Evolutionary conservation across 164 flowering plant genomes (phyloP).

Genomic region (Stephania cephalantha): DNA sequence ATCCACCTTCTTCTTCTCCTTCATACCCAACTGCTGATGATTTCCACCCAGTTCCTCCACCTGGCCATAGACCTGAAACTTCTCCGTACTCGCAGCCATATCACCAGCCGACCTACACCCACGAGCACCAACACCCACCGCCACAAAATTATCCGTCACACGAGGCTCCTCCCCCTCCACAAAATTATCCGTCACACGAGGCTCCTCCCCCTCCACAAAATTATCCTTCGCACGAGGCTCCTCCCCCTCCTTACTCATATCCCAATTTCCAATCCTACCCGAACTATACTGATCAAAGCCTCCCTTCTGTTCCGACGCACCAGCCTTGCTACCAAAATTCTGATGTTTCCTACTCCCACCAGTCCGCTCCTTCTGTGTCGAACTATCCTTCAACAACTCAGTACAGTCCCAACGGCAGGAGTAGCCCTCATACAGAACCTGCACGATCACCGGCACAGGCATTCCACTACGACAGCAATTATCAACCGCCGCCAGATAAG

Average conservation of each 20-base stretch:
- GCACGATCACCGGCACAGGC: constrained; percentile 17
- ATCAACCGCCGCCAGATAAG: constrained; percentile 79
- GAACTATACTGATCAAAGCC: constrained; percentile 63
- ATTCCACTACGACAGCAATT: constrained; percentile 63
- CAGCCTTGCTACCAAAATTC: constrained; percentile 58
- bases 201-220: constrained; percentile 17
- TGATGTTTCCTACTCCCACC: constrained; percentile 46
- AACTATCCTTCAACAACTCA: constrained; percentile 27
- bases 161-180: constrained; percentile 28
- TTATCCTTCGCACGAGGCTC: constrained; percentile 38
- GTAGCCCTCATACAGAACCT: constrained; percentile 35
- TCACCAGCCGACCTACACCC: constrained; percentile 39
- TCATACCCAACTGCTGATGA: constrained; percentile 41
- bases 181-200: constrained; percentile 46
- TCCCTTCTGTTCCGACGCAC: constrained; percentile 68
- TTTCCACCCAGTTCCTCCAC: constrained; percentile 37
- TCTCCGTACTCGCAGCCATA: constrained; percentile 41
- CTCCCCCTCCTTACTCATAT: constrained; percentile 28
- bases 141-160: constrained; percentile 44
- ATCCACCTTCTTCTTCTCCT: background rate
- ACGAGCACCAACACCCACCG: constrained; percentile 41
- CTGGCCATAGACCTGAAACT: constrained; percentile 35
- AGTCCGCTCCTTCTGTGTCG: constrained; percentile 18
- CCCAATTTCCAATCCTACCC: constrained; percentile 87
- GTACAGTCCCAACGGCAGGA: constrained; percentile 27